These are phyloP conservation scores for Yueomyces sinensis DNA, from an alignment of 805 yeast species.

Conservation along the genomic window DNA sequence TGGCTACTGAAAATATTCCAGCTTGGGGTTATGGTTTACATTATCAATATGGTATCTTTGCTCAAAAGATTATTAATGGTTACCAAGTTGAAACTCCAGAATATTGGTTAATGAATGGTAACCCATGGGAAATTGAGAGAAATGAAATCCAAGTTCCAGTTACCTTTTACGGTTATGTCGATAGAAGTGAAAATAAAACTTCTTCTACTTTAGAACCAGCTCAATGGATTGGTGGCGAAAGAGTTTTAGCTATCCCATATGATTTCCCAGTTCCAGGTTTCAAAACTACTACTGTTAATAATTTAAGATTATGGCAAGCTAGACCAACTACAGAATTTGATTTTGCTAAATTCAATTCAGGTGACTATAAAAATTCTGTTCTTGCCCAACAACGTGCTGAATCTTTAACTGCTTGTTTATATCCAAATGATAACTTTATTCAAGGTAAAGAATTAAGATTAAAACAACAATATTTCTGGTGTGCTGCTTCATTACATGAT, in stretches of 20 bases:
- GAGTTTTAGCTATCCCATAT: conserved; percentile 79
- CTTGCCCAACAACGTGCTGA: conserved; percentile 79
- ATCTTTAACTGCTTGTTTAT: conserved; percentile 81
- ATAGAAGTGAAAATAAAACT: conserved; percentile 35
- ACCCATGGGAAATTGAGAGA: conserved; percentile 91
- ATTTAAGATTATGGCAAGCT: conserved; percentile 81
- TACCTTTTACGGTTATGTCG: conserved; percentile 76
- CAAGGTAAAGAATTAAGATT: conserved; percentile 83
- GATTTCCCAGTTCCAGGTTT: conserved; percentile 92
- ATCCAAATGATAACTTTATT: conserved; percentile 89
- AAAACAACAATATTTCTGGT: conserved; percentile 96
- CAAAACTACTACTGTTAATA: conserved; percentile 70
- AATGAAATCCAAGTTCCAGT: conserved; percentile 79
- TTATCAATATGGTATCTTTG: conserved; percentile 86
- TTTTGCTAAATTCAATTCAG: conserved; percentile 78
- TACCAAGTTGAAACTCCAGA: conserved; percentile 92
- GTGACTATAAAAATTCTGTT: conserved; percentile 81
- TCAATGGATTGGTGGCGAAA: conserved; percentile 83
- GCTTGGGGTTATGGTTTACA: conserved; percentile 96
- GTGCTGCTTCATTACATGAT: conserved; percentile 84
- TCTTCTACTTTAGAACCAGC: conserved; percentile 40
- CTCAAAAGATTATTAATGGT: conserved; percentile 81
- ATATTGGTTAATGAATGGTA: conserved; percentile 78
- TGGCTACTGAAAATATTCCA: conserved; percentile 74
- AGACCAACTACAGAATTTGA: conserved; percentile 86